These are phyloP conservation scores for Sugiyamaella chiloensis DNA, from an alignment of 805 yeast species.

Conservation along the genomic window DNA sequence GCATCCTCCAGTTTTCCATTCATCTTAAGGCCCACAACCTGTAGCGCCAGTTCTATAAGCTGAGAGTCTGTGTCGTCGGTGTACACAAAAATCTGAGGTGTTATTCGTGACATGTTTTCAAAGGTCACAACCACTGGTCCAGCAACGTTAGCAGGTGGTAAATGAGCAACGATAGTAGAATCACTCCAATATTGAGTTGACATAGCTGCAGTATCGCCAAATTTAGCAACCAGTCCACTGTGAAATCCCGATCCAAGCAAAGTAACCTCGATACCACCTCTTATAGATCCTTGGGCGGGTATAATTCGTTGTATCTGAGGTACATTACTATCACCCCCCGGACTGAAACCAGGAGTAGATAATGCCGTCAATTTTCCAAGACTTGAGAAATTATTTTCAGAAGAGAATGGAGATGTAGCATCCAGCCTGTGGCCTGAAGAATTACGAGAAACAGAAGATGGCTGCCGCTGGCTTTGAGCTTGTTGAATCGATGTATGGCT, in stretches of 20 bases:
- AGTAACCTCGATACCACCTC: conserved; percentile 96
- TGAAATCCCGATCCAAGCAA: conserved; percentile 82
- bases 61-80: conserved; percentile 95
- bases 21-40: conserved; percentile 95
- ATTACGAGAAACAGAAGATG: background rate
- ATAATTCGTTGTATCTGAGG: conserved; percentile 82
- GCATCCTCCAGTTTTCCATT: conserved; percentile 95
- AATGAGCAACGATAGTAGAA: conserved; percentile 85
- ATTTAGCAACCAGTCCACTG: conserved; percentile 77
- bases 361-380: conserved; percentile 1
- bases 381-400: conserved; percentile 9
- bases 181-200: conserved; percentile 97
- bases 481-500: background rate
- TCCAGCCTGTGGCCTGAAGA: conserved; percentile 5
- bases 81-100: conserved; percentile 73
- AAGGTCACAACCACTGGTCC: conserved; percentile 94
- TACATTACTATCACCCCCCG: conserved; percentile 3
- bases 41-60: conserved; percentile 89
- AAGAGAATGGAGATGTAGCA: conserved; percentile 13
- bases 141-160: conserved; percentile 86
- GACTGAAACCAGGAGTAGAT: conserved; percentile 4
- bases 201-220: conserved; percentile 53
- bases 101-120: conserved; percentile 46
- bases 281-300: conserved; percentile 91
- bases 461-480: conserved; percentile 4